Evolutionary conservation across 1,284 basidiomycete species (phyloP), one percentile per base, ranked within the genome.

Genomic region (Marasmius tenuissimus): DNA sequence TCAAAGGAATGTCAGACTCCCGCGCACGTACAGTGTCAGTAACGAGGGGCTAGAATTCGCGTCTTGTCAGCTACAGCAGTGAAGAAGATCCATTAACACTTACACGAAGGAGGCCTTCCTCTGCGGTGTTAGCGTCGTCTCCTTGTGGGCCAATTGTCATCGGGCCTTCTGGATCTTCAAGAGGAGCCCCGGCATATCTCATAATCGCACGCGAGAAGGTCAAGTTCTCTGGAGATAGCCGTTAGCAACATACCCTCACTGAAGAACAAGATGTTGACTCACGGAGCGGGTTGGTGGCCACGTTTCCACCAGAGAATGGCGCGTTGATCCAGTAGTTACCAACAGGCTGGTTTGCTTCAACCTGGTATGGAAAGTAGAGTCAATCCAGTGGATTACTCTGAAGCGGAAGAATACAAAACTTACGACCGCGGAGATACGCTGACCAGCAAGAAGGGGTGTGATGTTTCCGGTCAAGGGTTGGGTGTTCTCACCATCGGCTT

Each of bases 181-280:
- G 63, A 2, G 73, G 71, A 18, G 76, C 76, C 50, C 76, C 76
- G 40, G 61, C 62, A 61, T 78, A 78, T 48, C 73, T 73, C 10
- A 77, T 62, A 20, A 62, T 56, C 33, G 52, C 61, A 45, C 75
- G 70, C 39, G 73, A 72, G 40, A 63, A 66, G 27, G 71, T 68
- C 68, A 67, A 66, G 10, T 57, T 48, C 14, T 62, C 58, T 62
- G 18, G 9, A 16, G n/a, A 34, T 12, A 14, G 4, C 14, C 10
- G 27, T 50, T 7, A 45, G 27, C 39, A 16, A 37, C 18, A 3
- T 1, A 16, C 6, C 10, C 7, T 22, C 18, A n/a, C 12, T 34
- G n/a, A 42, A 18, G n/a, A 11, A 27, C 27, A 27, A 27, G 18
- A 11, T 10, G 3, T 37, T 5, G 1, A 27, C 61, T 40, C 47